phyloP scores from a whole-genome alignment of 345 rosid genomes.

The Eucalyptus erythrocorys region DNA sequence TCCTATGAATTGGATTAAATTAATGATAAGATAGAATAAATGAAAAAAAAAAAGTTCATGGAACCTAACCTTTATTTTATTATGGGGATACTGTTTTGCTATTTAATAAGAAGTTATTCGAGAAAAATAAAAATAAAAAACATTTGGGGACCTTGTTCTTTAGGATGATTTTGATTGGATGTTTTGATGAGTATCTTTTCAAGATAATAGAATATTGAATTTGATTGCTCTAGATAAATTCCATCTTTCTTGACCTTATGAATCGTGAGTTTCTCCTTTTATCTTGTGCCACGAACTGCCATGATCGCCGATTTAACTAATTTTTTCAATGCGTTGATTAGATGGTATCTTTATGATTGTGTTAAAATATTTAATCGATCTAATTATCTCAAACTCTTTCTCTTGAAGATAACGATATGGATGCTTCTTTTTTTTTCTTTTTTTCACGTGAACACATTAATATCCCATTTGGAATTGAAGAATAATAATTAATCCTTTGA shows the following conservation, averaged over 20 bases:
- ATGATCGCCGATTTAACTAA: neutral
- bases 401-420: neutral
- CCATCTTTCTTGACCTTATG: neutral
- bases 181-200: neutral
- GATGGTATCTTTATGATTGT: neutral
- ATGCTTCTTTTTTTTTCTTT: neutral
- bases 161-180: rapidly evolving
- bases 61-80: neutral
- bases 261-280: neutral
- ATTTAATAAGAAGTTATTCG: neutral
- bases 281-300: too few relatives aligned
- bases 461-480: neutral
- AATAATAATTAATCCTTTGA: neutral
- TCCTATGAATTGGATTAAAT: neutral
- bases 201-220: neutral
- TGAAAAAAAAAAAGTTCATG: neutral
- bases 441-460: rapidly evolving
- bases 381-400: neutral
- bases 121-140: neutral
- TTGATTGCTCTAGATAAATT: rapidly evolving
- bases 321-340: neutral
- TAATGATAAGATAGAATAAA: neutral
- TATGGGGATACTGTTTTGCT: neutral
- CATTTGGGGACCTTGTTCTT: rapidly evolving
- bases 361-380: neutral